phyloP scores from a whole-genome alignment of 441 rosid species.

The Melastoma candidum region DNA sequence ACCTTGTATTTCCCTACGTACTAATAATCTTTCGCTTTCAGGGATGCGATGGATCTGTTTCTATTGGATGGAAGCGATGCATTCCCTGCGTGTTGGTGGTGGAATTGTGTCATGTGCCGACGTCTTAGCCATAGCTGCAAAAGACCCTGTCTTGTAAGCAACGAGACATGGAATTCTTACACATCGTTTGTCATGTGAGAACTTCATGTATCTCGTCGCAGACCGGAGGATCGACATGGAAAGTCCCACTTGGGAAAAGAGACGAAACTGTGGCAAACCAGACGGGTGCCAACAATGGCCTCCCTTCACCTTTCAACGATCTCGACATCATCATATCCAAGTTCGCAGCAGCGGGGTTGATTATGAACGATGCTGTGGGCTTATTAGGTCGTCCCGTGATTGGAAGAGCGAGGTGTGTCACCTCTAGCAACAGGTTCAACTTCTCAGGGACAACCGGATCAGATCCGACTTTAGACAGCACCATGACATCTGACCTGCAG shows the following conservation, averaged over 20 bases:
- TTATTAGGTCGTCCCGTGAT: conserved; percentile 45
- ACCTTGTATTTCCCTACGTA: background rate
- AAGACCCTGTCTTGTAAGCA: conserved; percentile 46
- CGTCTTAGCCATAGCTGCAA: conserved; percentile 45
- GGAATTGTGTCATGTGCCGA: conserved; percentile 63
- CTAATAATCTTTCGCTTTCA: conserved; percentile 8
- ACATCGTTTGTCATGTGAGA: background rate
- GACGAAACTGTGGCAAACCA: conserved; percentile 26
- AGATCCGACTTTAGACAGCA: conserved; percentile 29
- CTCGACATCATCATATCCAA: conserved; percentile 21
- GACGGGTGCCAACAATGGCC: conserved; percentile 16
- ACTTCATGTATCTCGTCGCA: conserved; percentile 13
- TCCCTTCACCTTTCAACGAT: conserved; percentile 28
- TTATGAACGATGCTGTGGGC: conserved; percentile 28
- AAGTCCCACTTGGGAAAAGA: conserved; percentile 32
- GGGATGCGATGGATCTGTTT: conserved; percentile 64
- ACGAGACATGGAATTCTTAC: too few relatives aligned
- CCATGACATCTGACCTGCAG: conserved; percentile 25
- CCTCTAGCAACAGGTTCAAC: conserved; percentile 39
- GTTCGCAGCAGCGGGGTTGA: conserved; percentile 26
- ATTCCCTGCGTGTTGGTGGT: conserved; percentile 25
- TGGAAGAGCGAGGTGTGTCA: conserved; percentile 41
- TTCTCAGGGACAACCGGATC: conserved; percentile 23
- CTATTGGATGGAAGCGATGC: conserved; percentile 45
- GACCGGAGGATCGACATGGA: conserved; percentile 55